Evolutionary conservation across 2,329 filamentous ascomycete genomes (phyloP).

Genomic region (Nothophoma quercina): DNA sequence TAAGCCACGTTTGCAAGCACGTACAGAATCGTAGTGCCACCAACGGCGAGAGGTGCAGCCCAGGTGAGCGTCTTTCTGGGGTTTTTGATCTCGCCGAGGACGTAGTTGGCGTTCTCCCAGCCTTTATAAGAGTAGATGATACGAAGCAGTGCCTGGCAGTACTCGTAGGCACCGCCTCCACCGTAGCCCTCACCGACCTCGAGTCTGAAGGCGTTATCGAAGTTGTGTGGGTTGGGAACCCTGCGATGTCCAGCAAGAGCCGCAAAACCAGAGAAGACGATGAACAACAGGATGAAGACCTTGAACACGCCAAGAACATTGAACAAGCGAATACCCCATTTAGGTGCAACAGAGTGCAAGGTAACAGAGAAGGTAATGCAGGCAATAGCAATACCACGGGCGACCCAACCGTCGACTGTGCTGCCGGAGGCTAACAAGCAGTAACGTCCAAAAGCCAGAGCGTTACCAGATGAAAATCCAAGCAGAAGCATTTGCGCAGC

Average conservation of each 20-base stretch:
- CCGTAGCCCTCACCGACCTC: constrained; percentile 43
- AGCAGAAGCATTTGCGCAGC: constrained; percentile 69
- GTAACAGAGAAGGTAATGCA: constrained; percentile 61
- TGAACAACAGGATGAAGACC: constrained; percentile 65
- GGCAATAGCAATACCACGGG: constrained; percentile 60
- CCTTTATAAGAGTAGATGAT: constrained; percentile 70
- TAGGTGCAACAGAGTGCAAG: constrained; percentile 62
- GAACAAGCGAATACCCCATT: constrained; percentile 66
- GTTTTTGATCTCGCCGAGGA: constrained; percentile 65
- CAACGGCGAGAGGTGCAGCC: constrained; percentile 66
- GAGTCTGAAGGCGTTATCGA: constrained; percentile 64
- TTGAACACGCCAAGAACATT: constrained; percentile 69
- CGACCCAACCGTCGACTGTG: constrained; percentile 61
- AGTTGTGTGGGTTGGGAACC: constrained; percentile 62
- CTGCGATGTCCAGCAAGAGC: constrained; percentile 44
- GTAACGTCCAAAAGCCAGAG: constrained; percentile 66
- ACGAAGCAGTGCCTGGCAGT: constrained; percentile 65
- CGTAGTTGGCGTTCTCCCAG: constrained; percentile 71
- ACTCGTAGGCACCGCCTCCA: constrained; percentile 49
- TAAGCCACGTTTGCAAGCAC: constrained; percentile 71
- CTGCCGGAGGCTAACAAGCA: constrained; percentile 63
- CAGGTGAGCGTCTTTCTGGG: constrained; percentile 63
- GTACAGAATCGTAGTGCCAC: constrained; percentile 67
- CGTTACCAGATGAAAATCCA: constrained; percentile 66
- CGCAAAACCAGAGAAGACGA: constrained; percentile 64